A percentile compares a stretch with the other conserved stretches of the same genome.
These are phyloP conservation scores for Ramaria sp. DNA, from an alignment of 768 basidiomycete genomes.

Conservation along the genomic window DNA sequence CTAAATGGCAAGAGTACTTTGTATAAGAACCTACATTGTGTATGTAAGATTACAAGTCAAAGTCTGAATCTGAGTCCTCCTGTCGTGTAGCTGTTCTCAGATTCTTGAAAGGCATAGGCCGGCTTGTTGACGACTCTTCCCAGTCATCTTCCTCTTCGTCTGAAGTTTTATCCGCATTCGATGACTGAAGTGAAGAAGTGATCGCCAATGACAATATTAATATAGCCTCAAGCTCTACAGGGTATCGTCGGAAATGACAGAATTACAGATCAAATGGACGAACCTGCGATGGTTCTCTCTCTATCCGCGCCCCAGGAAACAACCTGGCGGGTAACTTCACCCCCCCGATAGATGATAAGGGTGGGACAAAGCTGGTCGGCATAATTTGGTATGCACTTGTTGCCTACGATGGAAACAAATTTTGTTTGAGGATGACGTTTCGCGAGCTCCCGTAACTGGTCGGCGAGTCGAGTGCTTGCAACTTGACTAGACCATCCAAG, in stretches of 20 bases:
- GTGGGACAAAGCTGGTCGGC: constrained; percentile 88
- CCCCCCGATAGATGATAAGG: constrained; percentile 84
- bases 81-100: constrained; percentile 34
- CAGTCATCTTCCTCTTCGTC: constrained; percentile 40
- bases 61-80: constrained; percentile 60
- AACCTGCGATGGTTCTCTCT: constrained; percentile 72
- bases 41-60: constrained; percentile 34
- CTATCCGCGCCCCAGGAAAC: constrained; percentile 75
- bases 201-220: constrained; percentile 56
- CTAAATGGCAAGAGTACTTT: too few species aligned
- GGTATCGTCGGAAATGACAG: not conserved
- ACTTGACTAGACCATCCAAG: constrained; percentile 45
- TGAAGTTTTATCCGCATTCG: constrained; percentile 17
- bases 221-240: constrained; percentile 58
- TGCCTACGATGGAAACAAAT: constrained; percentile 90
- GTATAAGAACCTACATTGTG: too few species aligned
- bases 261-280: constrained; percentile 6
- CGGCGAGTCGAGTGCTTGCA: constrained; percentile 64
- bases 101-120: constrained; percentile 41
- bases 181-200: constrained; percentile 35
- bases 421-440: constrained; percentile 83
- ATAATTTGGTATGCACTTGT: constrained; percentile 93
- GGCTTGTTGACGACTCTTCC: constrained; percentile 44
- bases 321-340: constrained; percentile 82
- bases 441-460: constrained; percentile 63